Evolutionary conservation across 2,329 filamentous ascomycete species (phyloP).

Genomic region (Aureobasidium sp.): DNA sequence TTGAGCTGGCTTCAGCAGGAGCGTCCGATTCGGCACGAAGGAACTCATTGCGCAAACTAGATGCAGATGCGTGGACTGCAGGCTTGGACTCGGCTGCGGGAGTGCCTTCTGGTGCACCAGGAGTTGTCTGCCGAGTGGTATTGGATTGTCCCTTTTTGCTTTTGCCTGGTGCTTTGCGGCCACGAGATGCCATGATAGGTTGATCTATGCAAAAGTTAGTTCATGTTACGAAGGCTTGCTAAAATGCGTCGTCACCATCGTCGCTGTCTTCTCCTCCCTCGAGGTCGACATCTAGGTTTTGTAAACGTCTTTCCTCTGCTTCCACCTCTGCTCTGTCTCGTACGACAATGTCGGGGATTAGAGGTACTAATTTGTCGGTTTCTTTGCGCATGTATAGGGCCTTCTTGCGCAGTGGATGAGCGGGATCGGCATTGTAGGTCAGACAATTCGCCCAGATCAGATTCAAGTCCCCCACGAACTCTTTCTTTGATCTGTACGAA

Average conservation of each 20-base stretch:
- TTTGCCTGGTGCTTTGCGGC: slow-evolving; percentile 78
- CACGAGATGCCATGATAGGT: slow-evolving; percentile 95
- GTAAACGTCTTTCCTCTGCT: slow-evolving; percentile 62
- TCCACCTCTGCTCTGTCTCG: slow-evolving; percentile 91
- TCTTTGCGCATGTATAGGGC: slow-evolving; percentile 95
- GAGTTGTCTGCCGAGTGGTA: slow-evolving; percentile 63
- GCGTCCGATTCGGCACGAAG: slow-evolving; percentile 65
- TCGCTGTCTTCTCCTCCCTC: slow-evolving; percentile 87
- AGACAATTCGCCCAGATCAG: slow-evolving; percentile 97
- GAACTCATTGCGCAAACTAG: slow-evolving; percentile 46
- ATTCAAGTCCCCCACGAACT: slow-evolving; percentile 89
- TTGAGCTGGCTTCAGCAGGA: slow-evolving; percentile 65
- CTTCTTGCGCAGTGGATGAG: slow-evolving; percentile 82
- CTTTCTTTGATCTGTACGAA: slow-evolving; percentile 63
- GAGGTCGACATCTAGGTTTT: slow-evolving; percentile 72
- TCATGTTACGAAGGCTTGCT: too few relatives aligned
- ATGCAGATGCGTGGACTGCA: slow-evolving; percentile 42
- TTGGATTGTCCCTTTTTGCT: slow-evolving; percentile 59
- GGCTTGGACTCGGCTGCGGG: slow-evolving; percentile 71
- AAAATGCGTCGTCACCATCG: slow-evolving; percentile 45
- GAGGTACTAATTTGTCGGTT: slow-evolving; percentile 88
- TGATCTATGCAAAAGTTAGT: slow-evolving; percentile 42
- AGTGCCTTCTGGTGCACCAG: slow-evolving; percentile 70
- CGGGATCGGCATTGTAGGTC: slow-evolving; percentile 86
- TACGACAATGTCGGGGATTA: slow-evolving; percentile 90